Evolutionary conservation across 2,329 filamentous ascomycete species (phyloP).

Genomic region (Sarocladium oryzae): DNA sequence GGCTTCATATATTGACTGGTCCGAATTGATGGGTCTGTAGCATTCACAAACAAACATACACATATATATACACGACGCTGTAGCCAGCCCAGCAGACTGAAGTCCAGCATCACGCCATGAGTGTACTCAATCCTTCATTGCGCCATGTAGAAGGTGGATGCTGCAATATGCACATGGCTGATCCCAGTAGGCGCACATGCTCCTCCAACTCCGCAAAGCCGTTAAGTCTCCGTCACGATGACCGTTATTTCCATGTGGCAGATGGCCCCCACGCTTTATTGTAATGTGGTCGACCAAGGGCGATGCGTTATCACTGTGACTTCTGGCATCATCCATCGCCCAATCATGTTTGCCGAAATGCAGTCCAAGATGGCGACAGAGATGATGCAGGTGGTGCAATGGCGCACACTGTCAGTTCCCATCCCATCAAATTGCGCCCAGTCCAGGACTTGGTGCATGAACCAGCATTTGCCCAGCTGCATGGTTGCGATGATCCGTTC

Average conservation of each 20-base stretch:
- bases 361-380: neutral
- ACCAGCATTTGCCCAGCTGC: no score
- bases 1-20: no score
- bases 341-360: neutral
- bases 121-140: no score
- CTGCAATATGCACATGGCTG: neutral
- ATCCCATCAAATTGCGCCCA: neutral
- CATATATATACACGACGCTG: no score
- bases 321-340: neutral
- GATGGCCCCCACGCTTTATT: neutral
- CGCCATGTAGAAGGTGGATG: neutral
- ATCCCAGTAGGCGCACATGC: neutral
- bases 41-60: no score
- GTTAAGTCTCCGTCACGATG: neutral
- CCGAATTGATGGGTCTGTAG: no score
- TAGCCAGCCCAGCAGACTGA: no score
- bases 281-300: no score
- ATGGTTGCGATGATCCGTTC: no score
- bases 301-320: neutral
- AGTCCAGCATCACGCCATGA: no score
- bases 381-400: constrained; percentile 1
- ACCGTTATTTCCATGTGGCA: neutral
- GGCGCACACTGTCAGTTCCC: neutral
- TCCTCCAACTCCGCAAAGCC: no score
- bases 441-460: no score